Evolutionary conservation across 1,284 basidiomycete genomes (phyloP), one percentile per base, ranked within the genome.

Genomic region (Microbotryum silenes-acaulis): DNA sequence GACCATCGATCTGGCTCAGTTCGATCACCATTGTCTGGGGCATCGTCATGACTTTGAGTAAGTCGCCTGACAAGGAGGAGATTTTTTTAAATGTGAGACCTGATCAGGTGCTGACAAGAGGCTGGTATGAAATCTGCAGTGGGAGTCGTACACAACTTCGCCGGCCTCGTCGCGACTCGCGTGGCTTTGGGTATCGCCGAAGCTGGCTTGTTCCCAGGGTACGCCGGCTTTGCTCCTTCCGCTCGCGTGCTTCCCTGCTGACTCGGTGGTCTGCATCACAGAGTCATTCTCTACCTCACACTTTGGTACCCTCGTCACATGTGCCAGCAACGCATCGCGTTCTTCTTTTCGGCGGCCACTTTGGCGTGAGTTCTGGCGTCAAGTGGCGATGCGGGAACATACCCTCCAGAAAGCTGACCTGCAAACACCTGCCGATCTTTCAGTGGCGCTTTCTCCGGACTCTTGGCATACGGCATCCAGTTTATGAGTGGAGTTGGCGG

Each of bases 181-280:
- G 7, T 82, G 77, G 23, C 27, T 60, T 79, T 87, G 2, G 86
- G 86, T 3, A 71, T 86, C 0, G 80, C 84, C 0, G 86, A 88
- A 72, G 82, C 84, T 7, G 86, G 86, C 48, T 44, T 12, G 31
- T 56, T 47, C 10, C 31, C 16, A n/a, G 47, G 44, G 48, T 21
- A 33, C 48, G 21, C 20, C n/a, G 33, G 63, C 65, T 1, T 67
- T 64, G 27, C 51, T 54, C 54, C 1, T 56, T 18, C 27, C 2
- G 2, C 10, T 52, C 27, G 27, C 51, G 27, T 20, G 6, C 10
- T 23, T 16, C 12, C 54, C 6, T 46, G 6, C 33, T 29, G 3
- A 42, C 31, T 16, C 25, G 46, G 9, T 70, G 66, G 49, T 65
- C 69, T 47, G 65, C 9, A 37, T 37, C 10, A 37, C 37, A 37